phyloP scores from a whole-genome alignment of 192 early-diverging fungal species.

The Glomus cerebriforme region DNA sequence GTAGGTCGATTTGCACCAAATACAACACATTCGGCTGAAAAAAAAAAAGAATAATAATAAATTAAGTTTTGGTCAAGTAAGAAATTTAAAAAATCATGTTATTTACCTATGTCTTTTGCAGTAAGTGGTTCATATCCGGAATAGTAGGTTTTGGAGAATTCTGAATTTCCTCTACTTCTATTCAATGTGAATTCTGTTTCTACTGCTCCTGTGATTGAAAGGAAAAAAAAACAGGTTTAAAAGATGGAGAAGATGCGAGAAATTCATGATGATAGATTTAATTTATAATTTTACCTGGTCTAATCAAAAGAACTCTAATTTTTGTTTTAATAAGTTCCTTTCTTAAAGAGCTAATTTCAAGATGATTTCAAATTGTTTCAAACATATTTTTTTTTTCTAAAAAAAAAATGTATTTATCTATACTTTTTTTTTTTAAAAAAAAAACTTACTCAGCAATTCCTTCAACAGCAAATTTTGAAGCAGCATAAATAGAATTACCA shows the following conservation, averaged over 20 bases:
- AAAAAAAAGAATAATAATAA: neutral
- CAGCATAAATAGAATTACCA: slow-evolving; percentile 79
- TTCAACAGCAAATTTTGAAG: slow-evolving; percentile 79
- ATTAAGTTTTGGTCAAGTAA: neutral
- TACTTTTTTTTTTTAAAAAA: too few species aligned
- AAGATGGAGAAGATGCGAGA: neutral
- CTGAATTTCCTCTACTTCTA: neutral
- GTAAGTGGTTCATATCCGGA: slow-evolving; percentile 22
- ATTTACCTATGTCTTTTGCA: slow-evolving; percentile 24
- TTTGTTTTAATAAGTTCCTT: slow-evolving; percentile 25
- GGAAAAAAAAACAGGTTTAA: neutral
- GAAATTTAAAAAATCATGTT: neutral
- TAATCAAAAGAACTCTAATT: slow-evolving; percentile 20
- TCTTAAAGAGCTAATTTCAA: slow-evolving; percentile 6
- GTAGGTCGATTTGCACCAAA: slow-evolving; percentile 75
- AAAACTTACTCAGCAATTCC: slow-evolving; percentile 65
- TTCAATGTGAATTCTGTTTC: slow-evolving; percentile 1
- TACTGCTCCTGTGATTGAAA: slow-evolving; percentile 2
- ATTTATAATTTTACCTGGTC: slow-evolving; percentile 26
- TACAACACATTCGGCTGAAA: slow-evolving; percentile 66
- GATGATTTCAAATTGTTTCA: neutral
- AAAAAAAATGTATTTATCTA: neutral
- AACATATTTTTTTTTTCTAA: neutral
- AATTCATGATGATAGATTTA: neutral
- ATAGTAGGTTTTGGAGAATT: slow-evolving; percentile 19